Percentiles rank a stretch among this genome's conserved stretches.
phyloP scores from a whole-genome alignment of 177 flowering plant genomes.

The Tripterygium wilfordii region DNA sequence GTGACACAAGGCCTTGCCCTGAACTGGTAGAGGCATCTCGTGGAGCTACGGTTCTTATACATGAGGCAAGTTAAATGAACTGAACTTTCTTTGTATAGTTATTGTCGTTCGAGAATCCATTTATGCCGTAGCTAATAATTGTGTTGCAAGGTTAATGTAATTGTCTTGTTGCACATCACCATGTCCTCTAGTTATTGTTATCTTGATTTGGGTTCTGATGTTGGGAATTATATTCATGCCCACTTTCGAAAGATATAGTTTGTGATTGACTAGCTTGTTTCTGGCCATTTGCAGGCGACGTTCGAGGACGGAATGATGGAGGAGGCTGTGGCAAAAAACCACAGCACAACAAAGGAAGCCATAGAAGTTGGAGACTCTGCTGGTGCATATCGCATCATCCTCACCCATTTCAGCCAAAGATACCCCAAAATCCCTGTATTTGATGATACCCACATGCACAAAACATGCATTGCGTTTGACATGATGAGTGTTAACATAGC shows the following conservation, averaged over 20 bases:
- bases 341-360: constrained; percentile 95
- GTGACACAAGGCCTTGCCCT: constrained; percentile 93
- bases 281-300: constrained; percentile 67
- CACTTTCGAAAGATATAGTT: neutral
- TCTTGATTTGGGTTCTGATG: too few species aligned
- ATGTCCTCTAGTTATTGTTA: too few species aligned
- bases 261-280: neutral
- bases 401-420: constrained; percentile 97
- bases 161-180: neutral
- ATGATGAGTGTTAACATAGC: constrained; percentile 94
- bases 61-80: constrained; percentile 62
- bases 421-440: constrained; percentile 94
- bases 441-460: constrained; percentile 71
- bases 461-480: constrained; percentile 93
- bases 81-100: neutral
- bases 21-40: constrained; percentile 66
- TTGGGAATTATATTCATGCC: too few species aligned
- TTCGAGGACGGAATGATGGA: constrained; percentile 89
- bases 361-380: constrained; percentile 76
- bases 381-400: constrained; percentile 78
- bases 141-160: too few species aligned
- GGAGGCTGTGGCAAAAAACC: constrained; percentile 85
- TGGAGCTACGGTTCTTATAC: constrained; percentile 92
- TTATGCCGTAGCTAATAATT: too few species aligned
- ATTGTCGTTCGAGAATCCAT: too few species aligned